Conservation (phyloP, 2,329 filamentous ascomycete species). For the Botryotinia convoluta region DNA sequence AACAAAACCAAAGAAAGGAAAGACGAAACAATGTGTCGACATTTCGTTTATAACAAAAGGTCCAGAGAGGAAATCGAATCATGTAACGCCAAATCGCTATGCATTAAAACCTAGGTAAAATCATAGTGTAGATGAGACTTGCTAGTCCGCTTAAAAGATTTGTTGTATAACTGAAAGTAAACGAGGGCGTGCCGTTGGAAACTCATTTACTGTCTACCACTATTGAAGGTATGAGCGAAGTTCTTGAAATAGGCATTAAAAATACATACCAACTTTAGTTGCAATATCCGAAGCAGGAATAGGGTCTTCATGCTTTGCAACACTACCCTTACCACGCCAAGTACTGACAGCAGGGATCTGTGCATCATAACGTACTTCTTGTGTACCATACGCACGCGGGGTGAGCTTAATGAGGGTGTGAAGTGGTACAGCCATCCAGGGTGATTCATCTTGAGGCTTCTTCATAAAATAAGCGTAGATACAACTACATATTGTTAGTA, state of each 20-base stretch:
- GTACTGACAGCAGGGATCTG: conserved; percentile 96
- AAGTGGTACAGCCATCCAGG: conserved; percentile 97
- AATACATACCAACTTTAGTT: background rate
- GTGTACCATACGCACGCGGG: conserved; percentile 87
- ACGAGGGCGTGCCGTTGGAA: background rate
- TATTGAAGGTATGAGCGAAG: background rate
- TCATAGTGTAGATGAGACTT: conserved; percentile 4
- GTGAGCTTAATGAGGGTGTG: conserved; percentile 97
- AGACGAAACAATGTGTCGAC: background rate
- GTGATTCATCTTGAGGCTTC: conserved; percentile 84
- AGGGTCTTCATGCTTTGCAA: conserved; percentile 73
- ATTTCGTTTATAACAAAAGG: background rate
- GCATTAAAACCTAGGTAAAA: conserved; percentile 11
- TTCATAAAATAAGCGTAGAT: conserved; percentile 99
- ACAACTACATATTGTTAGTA: conserved; percentile 48
- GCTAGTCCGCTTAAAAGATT: background rate
- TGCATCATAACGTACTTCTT: conserved; percentile 82
- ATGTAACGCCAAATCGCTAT: conserved; percentile 16
- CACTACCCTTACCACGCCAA: conserved; percentile 90
- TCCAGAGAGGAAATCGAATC: background rate
- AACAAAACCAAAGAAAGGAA: background rate
- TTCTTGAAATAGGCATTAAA: background rate
- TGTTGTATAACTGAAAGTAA: background rate
- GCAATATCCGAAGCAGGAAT: conserved; percentile 19
- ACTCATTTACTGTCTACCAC: background rate